Percentiles rank a stretch among this genome's conserved stretches.
phyloP scores from a whole-genome alignment of 1,284 basidiomycete species.

The Stygiomarasmius scandens region DNA sequence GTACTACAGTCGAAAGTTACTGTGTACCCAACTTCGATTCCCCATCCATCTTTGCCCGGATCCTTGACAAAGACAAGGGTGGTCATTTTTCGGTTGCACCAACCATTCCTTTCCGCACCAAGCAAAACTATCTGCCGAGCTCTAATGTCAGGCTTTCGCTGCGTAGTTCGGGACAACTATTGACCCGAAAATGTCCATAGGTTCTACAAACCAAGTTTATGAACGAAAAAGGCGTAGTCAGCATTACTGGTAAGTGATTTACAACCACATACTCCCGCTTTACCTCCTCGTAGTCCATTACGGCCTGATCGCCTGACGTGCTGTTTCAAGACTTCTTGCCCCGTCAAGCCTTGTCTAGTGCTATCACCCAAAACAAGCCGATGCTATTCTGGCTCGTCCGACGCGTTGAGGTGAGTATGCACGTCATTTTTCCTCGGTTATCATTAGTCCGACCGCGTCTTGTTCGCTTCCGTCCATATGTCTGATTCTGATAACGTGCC shows the following conservation, averaged over 20 bases:
- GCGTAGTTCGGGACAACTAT: no score
- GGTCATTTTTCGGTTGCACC: constrained; percentile 90
- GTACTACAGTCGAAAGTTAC: constrained; percentile 76
- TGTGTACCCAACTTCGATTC: constrained; percentile 94
- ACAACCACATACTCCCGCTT: not conserved
- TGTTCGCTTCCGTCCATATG: not conserved
- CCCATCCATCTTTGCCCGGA: constrained; percentile 86
- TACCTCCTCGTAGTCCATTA: not conserved
- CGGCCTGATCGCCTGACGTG: no score
- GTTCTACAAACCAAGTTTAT: constrained; percentile 87
- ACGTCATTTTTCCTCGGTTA: not conserved
- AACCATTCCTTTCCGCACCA: constrained; percentile 65
- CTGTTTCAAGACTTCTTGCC: constrained; percentile 71
- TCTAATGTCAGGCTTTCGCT: constrained; percentile 72
- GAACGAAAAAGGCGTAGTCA: constrained; percentile 78
- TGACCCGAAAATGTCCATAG: no score
- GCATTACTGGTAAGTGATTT: constrained; percentile 64
- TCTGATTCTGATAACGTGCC: no score
- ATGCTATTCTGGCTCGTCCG: constrained; percentile 88
- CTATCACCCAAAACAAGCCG: constrained; percentile 49
- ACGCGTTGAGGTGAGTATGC: constrained; percentile 70
- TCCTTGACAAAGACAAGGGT: constrained; percentile 88
- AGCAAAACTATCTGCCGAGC: constrained; percentile 87
- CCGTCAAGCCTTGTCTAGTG: constrained; percentile 47
- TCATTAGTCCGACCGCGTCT: not conserved